Evolutionary conservation across 208 protist species (phyloP).

Genomic region (Cochliopodium minus): DNA sequence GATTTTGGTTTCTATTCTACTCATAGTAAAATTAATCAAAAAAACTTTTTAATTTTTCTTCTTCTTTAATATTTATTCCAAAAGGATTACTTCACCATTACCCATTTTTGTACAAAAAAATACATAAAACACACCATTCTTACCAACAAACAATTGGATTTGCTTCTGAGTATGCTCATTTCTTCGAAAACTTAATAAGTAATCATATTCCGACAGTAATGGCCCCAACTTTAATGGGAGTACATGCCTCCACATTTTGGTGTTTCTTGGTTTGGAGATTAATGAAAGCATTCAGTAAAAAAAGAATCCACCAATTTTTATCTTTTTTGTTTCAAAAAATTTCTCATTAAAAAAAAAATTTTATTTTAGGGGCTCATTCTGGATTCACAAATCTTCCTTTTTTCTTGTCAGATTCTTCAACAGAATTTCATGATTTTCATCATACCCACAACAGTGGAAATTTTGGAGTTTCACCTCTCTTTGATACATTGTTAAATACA

Average conservation of each 20-base stretch:
- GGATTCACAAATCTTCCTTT: conserved; percentile 42
- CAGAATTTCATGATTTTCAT: conserved; percentile 45
- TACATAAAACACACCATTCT: conserved; percentile 47
- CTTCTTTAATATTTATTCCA: too few relatives aligned
- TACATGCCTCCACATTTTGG: too few relatives aligned
- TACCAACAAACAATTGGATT: conserved; percentile 43
- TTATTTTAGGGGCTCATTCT: conserved; percentile 20
- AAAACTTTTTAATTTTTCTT: too few relatives aligned
- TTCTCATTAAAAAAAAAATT: conserved; percentile 29
- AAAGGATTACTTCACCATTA: conserved; percentile 37
- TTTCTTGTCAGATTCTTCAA: conserved; percentile 25
- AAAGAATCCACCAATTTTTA: conserved; percentile 24
- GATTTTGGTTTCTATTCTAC: conserved; percentile 34
- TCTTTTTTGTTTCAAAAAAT: conserved; percentile 21
- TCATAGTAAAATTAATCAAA: conserved; percentile 24
- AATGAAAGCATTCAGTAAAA: conserved; percentile 31
- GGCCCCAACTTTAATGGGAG: too few relatives aligned
- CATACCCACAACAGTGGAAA: conserved; percentile 44
- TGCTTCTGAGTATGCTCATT: conserved; percentile 37
- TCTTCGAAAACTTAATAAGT: conserved; percentile 31
- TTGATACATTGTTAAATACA: too few relatives aligned
- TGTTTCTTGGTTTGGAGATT: too few relatives aligned
- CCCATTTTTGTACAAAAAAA: conserved; percentile 27
- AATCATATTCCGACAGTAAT: conserved; percentile 29
- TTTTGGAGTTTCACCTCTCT: too few relatives aligned